Percentiles rank a stretch among this genome's conserved stretches.
Evolutionary conservation across 2,329 filamentous ascomycete genomes (phyloP).

Genomic region (Cladosporium colombiae): DNA sequence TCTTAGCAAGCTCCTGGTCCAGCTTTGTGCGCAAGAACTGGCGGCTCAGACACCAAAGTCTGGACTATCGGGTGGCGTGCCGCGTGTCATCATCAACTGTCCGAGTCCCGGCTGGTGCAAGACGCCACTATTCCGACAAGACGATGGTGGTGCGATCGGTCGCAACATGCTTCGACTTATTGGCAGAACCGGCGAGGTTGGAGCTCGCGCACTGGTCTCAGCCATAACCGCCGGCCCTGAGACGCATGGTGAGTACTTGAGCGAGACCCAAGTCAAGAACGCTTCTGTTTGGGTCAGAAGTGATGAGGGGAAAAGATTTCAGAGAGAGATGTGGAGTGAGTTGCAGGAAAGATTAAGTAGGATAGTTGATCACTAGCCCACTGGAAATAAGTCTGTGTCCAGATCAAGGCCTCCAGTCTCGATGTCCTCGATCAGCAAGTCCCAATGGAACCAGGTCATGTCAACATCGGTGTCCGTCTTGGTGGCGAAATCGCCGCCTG

Average conservation of each 20-base stretch:
- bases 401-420: background rate
- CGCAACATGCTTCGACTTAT: slow-evolving; percentile 28
- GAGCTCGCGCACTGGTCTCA: slow-evolving; percentile 42
- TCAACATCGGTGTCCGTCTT: background rate
- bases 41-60: slow-evolving; percentile 10
- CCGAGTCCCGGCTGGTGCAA: slow-evolving; percentile 54
- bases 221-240: slow-evolving; percentile 35
- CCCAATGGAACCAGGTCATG: background rate
- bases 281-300: slow-evolving; percentile 37
- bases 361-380: background rate
- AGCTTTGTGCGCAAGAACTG: slow-evolving; percentile 25
- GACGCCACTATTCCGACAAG: slow-evolving; percentile 41
- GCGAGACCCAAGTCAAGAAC: slow-evolving; percentile 35
- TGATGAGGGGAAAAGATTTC: background rate
- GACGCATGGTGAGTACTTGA: slow-evolving; percentile 44
- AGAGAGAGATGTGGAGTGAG: background rate
- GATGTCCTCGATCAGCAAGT: background rate
- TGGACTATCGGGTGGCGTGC: slow-evolving; percentile 23
- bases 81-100: slow-evolving; percentile 48
- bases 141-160: slow-evolving; percentile 24
- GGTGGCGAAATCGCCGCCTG: background rate
- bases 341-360: background rate
- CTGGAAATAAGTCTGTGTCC: background rate
- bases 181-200: slow-evolving; percentile 40
- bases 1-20: slow-evolving; percentile 27